Percentiles rank a stretch among this genome's conserved stretches.
phyloP scores from a whole-genome alignment of 2,329 filamentous ascomycete species.

The Cordyceps sp. region DNA sequence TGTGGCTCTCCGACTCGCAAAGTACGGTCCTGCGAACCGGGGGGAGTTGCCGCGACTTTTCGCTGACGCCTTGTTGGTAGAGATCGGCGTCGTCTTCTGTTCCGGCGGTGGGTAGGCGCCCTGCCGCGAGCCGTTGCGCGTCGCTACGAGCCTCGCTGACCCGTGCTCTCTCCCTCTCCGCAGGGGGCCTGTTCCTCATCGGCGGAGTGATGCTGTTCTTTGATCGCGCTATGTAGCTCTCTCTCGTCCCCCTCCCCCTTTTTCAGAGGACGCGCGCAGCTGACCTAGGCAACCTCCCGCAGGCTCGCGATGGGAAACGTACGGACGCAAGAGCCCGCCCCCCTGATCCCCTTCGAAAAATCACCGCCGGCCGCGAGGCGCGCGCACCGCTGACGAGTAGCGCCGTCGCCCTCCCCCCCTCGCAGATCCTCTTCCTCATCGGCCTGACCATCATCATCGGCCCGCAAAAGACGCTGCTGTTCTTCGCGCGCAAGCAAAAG shows the following conservation, averaged over 20 bases:
- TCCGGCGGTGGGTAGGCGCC: constrained; percentile 61
- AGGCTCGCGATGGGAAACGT: constrained; percentile 98
- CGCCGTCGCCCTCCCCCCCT: constrained; percentile 1
- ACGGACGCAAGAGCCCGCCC: constrained; percentile 15
- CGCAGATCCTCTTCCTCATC: constrained; percentile 88
- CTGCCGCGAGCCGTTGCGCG: neutral
- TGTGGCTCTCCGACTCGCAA: neutral
- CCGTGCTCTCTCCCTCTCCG: neutral
- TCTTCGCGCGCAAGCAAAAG: constrained; percentile 91
- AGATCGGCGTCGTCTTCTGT: constrained; percentile 95
- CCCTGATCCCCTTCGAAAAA: neutral
- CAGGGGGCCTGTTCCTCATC: constrained; percentile 88
- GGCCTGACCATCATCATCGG: constrained; percentile 94
- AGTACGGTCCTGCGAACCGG: neutral
- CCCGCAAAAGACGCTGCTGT: constrained; percentile 72
- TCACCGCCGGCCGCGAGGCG: neutral
- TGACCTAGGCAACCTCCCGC: neutral
- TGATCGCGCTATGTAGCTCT: constrained; percentile 75
- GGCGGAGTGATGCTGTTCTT: constrained; percentile 95
- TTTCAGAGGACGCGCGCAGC: no score
- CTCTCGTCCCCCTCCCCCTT: neutral
- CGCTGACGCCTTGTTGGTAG: constrained; percentile 27
- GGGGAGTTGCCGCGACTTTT: neutral
- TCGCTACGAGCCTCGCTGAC: neutral
- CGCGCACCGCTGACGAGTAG: neutral